Evolutionary conservation across 2,329 filamentous ascomycete genomes (phyloP), one percentile per base, ranked within the genome.

Genomic region (Magnaporthiopsis incrustans): DNA sequence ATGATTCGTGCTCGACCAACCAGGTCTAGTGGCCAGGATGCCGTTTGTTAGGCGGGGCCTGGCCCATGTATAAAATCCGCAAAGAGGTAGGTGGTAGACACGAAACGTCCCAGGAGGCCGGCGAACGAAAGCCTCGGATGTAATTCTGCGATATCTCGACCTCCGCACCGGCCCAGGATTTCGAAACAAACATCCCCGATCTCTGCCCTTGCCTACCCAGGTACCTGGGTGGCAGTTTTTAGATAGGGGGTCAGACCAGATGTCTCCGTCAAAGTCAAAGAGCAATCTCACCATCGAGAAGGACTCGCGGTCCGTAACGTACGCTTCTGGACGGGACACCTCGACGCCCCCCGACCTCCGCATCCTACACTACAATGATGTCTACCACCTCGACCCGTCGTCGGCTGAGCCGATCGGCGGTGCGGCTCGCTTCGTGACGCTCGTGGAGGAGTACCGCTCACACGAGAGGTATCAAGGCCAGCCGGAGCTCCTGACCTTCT

Each of bases 311-410:
- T 64, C 65, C 12, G 68, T 74, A 14, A 76, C 73, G 2, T 76
- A 71, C 65, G 70, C 69, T 64, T 74, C 73, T 4, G 73, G 72
- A 35, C 67, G 64, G 30, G 64, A 65, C 10, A 66, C 67, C 6
- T 64, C 68, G 11, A 67, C 70, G 3, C 70, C 74, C 18, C 90
- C 91, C 59, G 89, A 92, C 73, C 77, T 97, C 62, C 87, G 92
- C n/a, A 77, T 97, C 64, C 74, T 96, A 38, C 93, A 97, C 77
- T 97, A 89, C 81, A 97, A 97, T 76, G 92, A 97, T 77, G 92
- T 97, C 66, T 97, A 97, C 75, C 93, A 97, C 71, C 85, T 97
- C 63, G 92, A 96, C 69, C 73, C 77, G 2, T 81, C 81, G 2
- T 92, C 90, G 32, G 86, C 89, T 22, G 91, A 96, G 72, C 93